These are phyloP conservation scores for Diddensiella transvaalensis DNA, from an alignment of 805 yeast genomes.

Conservation along the genomic window DNA sequence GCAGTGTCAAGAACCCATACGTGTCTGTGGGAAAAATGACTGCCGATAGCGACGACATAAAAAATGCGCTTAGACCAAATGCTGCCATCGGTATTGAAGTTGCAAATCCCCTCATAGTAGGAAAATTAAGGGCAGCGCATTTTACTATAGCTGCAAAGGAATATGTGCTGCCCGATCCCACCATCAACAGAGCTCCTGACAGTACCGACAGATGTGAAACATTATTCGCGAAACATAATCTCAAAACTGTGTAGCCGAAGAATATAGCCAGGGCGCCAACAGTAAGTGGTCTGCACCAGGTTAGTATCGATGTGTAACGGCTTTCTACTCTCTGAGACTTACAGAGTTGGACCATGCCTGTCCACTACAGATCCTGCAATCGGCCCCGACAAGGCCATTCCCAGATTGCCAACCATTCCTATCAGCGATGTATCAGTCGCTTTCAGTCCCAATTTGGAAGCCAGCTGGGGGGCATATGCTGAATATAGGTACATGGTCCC, in stretches of 20 bases:
- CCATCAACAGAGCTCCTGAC: constrained; percentile 45
- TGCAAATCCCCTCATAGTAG: constrained; percentile 65
- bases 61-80: constrained; percentile 69
- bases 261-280: constrained; percentile 49
- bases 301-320: not conserved
- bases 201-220: constrained; percentile 37
- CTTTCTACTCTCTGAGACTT: constrained; percentile 7
- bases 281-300: constrained; percentile 40
- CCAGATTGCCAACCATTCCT: constrained; percentile 66
- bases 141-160: constrained; percentile 63
- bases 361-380: constrained; percentile 66
- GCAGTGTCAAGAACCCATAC: constrained; percentile 46
- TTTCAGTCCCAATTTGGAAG: constrained; percentile 50
- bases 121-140: constrained; percentile 69
- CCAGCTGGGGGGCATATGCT: constrained; percentile 76
- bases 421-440: constrained; percentile 62
- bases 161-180: constrained; percentile 70
- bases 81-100: constrained; percentile 71
- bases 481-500: constrained; percentile 76
- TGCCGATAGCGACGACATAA: constrained; percentile 56
- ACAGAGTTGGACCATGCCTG: constrained; percentile 46
- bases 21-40: constrained; percentile 57
- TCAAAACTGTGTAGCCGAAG: constrained; percentile 54
- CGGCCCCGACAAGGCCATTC: constrained; percentile 64
- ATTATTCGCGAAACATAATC: constrained; percentile 45